Evolutionary conservation across 768 basidiomycete species (phyloP).

Genomic region (Boletus barrowsii): DNA sequence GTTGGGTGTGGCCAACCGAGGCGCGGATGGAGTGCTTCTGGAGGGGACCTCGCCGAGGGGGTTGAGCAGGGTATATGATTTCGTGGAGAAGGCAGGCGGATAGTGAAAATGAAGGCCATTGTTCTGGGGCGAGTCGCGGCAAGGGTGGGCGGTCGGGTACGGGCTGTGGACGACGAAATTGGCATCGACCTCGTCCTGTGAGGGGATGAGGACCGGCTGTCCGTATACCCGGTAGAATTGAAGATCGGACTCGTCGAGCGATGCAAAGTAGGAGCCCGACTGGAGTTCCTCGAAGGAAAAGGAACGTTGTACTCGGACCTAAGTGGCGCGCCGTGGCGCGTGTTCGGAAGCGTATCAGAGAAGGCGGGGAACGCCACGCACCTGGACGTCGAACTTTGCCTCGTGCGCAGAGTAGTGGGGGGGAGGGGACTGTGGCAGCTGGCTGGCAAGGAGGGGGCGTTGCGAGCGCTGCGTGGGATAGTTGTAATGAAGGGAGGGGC

Average conservation of each 20-base stretch:
- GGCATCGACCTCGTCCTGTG: slow-evolving; percentile 19
- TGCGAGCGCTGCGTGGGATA: neutral
- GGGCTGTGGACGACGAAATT: slow-evolving; percentile 14
- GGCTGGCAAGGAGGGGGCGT: neutral
- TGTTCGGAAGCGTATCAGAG: neutral
- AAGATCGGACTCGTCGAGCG: slow-evolving; percentile 32
- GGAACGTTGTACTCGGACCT: slow-evolving; percentile 31
- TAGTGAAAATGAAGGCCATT: slow-evolving; percentile 3
- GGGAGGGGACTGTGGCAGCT: slow-evolving; percentile 4
- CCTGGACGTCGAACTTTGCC: slow-evolving; percentile 26
- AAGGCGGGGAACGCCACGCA: neutral
- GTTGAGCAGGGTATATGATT: slow-evolving; percentile 29
- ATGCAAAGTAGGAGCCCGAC: slow-evolving; percentile 29
- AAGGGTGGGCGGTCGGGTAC: slow-evolving; percentile 1
- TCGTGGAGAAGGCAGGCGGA: slow-evolving; percentile 12
- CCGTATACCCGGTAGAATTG: slow-evolving; percentile 33
- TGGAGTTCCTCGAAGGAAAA: slow-evolving; percentile 35
- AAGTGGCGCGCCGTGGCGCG: neutral
- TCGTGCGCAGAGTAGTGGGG: slow-evolving; percentile 8
- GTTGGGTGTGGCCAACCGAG: neutral
- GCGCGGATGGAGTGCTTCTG: neutral
- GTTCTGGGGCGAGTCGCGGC: neutral
- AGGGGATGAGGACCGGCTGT: slow-evolving; percentile 31
- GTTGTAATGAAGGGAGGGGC: slow-evolving; percentile 1
- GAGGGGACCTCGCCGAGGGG: slow-evolving; percentile 22